These are phyloP conservation scores for Nemania serpens DNA, from an alignment of 2,329 filamentous ascomycete genomes.

Conservation along the genomic window DNA sequence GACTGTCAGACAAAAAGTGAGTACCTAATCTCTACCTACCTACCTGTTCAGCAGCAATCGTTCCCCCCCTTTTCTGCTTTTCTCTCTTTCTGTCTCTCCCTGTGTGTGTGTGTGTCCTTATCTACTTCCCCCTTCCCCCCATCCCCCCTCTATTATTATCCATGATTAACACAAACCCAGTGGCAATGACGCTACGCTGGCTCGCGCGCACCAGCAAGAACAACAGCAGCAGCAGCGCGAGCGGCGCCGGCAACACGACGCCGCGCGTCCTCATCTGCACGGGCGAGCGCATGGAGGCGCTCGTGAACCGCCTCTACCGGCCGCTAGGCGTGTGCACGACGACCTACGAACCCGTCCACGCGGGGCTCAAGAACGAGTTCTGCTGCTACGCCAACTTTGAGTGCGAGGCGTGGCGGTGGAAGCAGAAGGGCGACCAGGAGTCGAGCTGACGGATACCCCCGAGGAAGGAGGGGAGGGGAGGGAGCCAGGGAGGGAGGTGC, in stretches of 20 bases:
- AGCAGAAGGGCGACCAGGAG: not conserved
- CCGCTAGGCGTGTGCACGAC: slow-evolving; percentile 67
- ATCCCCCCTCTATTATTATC: not conserved
- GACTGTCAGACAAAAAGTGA: slow-evolving; percentile 80
- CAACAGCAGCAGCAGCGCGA: slow-evolving; percentile 17
- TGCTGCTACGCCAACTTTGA: slow-evolving; percentile 81
- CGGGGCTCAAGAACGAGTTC: slow-evolving; percentile 80
- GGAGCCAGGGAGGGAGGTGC: not conserved
- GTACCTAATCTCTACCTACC: slow-evolving; percentile 24
- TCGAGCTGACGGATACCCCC: not conserved
- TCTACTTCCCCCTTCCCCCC: not conserved
- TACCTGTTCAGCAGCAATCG: not conserved
- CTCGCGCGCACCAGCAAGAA: slow-evolving; percentile 54
- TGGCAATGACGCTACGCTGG: slow-evolving; percentile 76
- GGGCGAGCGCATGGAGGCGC: slow-evolving; percentile 72
- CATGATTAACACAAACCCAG: slow-evolving; percentile 45
- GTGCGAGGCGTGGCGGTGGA: slow-evolving; percentile 56
- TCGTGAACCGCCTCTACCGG: slow-evolving; percentile 70
- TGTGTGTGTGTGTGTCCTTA: too few species aligned
- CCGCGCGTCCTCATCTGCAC: slow-evolving; percentile 69
- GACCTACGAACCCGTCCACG: slow-evolving; percentile 71
- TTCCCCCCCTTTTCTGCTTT: not conserved
- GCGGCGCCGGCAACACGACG: slow-evolving; percentile 13
- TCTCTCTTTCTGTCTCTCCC: not conserved
- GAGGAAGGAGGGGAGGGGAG: not conserved